Evolutionary conservation across 768 basidiomycete species (phyloP), one percentile per base, ranked within the genome.

Genomic region (Phaeotremella skinneri): DNA sequence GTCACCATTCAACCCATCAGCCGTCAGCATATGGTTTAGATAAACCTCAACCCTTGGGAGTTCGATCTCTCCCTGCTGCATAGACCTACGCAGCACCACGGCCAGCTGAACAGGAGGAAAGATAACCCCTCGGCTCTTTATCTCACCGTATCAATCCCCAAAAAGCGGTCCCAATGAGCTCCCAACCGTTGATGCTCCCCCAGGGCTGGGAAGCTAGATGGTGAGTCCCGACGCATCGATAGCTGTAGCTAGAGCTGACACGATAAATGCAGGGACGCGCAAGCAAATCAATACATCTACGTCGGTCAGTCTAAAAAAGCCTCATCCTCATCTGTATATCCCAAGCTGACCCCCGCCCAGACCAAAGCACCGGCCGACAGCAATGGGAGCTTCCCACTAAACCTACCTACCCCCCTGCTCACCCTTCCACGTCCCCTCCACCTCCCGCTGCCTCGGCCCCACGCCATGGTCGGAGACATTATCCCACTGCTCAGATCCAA

Each of bases 131-230:
- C n/a, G n/a, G n/a, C n/a, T n/a, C n/a, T n/a, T n/a, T n/a, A n/a
- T n/a, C n/a, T n/a, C n/a, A n/a, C n/a, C n/a, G n/a, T n/a, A n/a
- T n/a, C n/a, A n/a, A n/a, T n/a, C n/a, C n/a, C n/a, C n/a, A n/a
- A n/a, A n/a, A n/a, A 21, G 29, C 42, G 23, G 39, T 21, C 37
- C 39, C 17, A 20, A 50, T 55, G 42, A 67, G 67, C 62, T 64
- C 68, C 76, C 64, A 57, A 49, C 56, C 56, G 26, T 51, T 57
- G 48, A 57, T 49, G 20, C 79, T 96, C 34, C 93, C 93, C 59
- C 87, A 87, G 63, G 93, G 92, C 41, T 96, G 93, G 93, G 81
- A 83, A 63, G 89, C 90, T 74, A 87, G 93, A 82, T 96, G 93
- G 93, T 90, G 74, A 66, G 81, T 77, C 9, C 9, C 27, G 13